phyloP scores from a whole-genome alignment of 257 asterid species.

The Penstemon newberryi region DNA sequence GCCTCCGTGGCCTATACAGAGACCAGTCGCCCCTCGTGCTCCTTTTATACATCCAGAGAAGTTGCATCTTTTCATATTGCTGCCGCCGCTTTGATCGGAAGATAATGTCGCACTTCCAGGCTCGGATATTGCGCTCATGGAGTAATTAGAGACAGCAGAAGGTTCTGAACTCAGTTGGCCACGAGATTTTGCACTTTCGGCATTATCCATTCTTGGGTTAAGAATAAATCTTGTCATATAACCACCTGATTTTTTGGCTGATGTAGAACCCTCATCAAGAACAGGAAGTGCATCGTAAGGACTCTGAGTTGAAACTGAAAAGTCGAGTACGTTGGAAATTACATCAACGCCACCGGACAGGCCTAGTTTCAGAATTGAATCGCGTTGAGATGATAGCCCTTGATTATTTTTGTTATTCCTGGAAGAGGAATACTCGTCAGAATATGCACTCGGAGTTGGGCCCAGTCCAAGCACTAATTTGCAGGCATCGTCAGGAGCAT shows the following conservation, averaged over 20 bases:
- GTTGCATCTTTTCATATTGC: constrained; percentile 61
- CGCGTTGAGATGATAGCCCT: constrained; percentile 45
- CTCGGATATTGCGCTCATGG: constrained; percentile 51
- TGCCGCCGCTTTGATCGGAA: constrained; percentile 35
- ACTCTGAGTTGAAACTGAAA: constrained; percentile 49
- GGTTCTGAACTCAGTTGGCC: constrained; percentile 53
- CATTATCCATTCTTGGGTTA: constrained; percentile 55
- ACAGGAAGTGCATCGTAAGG: constrained; percentile 41
- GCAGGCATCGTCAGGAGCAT: constrained; percentile 72
- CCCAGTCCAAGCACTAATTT: constrained; percentile 89
- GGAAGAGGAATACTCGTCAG: constrained; percentile 41
- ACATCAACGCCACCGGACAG: constrained; percentile 57
- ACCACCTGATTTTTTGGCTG: constrained; percentile 93
- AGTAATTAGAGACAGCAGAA: constrained; percentile 44
- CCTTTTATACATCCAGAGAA: constrained; percentile 69
- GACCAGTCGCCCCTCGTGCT: constrained; percentile 82
- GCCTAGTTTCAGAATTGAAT: constrained; percentile 65
- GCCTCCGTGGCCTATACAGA: constrained; percentile 91
- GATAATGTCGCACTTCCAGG: constrained; percentile 39
- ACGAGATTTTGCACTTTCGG: constrained; percentile 39
- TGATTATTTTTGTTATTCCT: constrained; percentile 40
- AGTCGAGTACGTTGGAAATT: constrained; percentile 45
- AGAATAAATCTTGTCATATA: constrained; percentile 72
- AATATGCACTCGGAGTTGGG: constrained; percentile 72
- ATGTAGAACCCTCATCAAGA: constrained; percentile 92